phyloP scores from a whole-genome alignment of 805 yeast genomes.

The Ogataea glucozyma region DNA sequence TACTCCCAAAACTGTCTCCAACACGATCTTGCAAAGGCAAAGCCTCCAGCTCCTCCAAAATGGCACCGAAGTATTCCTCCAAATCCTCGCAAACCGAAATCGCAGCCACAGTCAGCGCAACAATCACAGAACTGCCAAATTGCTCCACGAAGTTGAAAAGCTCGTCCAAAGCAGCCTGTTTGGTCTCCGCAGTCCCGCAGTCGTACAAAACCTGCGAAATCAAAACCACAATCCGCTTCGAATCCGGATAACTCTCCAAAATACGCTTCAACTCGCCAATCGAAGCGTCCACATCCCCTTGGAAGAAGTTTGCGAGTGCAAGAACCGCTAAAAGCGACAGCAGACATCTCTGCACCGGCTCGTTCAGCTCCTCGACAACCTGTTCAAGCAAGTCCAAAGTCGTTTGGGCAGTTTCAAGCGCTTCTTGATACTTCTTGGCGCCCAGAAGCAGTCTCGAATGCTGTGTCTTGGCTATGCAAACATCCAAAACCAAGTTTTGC shows the following conservation, averaged over 20 bases:
- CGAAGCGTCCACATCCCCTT: conserved; percentile 61
- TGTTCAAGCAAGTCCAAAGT: conserved; percentile 52
- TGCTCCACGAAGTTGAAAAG: conserved; percentile 63
- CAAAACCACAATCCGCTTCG: conserved; percentile 67
- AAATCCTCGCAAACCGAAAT: conserved; percentile 66
- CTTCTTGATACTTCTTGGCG: conserved; percentile 49
- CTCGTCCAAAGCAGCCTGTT: conserved; percentile 83
- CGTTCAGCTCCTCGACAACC: conserved; percentile 37
- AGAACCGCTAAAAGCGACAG: conserved; percentile 66
- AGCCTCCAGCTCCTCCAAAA: conserved; percentile 63
- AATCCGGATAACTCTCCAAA: conserved; percentile 54
- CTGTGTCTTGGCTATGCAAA: conserved; percentile 64
- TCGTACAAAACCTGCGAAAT: conserved; percentile 81
- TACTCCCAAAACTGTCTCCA: conserved; percentile 51
- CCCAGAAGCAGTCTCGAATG: conserved; percentile 74
- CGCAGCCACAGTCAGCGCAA: conserved; percentile 77
- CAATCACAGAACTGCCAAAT: conserved; percentile 64
- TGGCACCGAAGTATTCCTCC: conserved; percentile 55
- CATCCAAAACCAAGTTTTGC: conserved; percentile 43
- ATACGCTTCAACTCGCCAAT: conserved; percentile 66
- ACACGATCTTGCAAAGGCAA: conserved; percentile 46
- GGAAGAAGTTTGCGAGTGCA: conserved; percentile 73
- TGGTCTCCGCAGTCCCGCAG: conserved; percentile 71
- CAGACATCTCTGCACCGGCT: conserved; percentile 34
- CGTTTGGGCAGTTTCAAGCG: conserved; percentile 61